Evolutionary conservation across 495 filamentous ascomycete genomes (phyloP), one percentile per base, ranked within the genome.

Genomic region (Oidiodendron maius): DNA sequence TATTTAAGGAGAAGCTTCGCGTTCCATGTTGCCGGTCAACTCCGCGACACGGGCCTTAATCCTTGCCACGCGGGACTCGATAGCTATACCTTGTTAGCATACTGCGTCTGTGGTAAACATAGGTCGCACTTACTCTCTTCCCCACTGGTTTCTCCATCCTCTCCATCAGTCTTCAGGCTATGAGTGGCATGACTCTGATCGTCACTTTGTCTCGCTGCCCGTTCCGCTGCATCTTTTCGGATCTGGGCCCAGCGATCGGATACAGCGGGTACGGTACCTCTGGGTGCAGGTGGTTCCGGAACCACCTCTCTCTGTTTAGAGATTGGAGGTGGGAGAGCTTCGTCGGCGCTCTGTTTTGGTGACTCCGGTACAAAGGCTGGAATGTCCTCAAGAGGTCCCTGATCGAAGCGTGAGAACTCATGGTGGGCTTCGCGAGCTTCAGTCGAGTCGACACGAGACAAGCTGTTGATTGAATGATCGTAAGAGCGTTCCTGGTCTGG

Each of bases 11-110:
- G n/a, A n/a, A n/a, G n/a, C n/a, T n/a, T n/a, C n/a, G n/a, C n/a
- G n/a, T n/a, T 93, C 85, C 75, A 87, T 83, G 65, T 84, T 86
- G 50, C 86, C 86, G 11, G 94, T 98, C 58, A 98, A 66, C 66
- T 95, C 88, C 38, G 93, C 93, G 39, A 98, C 94, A 28, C 93
- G 79, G 46, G 94, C 94, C 69, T 96, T 96, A 77, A 98, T 98
- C 46, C 94, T 86, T 28, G 93, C 93, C 50, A 96, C 93, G 46
- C 93, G 86, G 32, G 89, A 87, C 64, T 98, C 93, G 56, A 98
- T 96, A 22, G 89, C 88, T 94, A 50, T 9, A 56, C 20, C 39
- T n/a, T 30, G 57, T 73, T 58, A 73, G 64, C 48, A 9, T 36
- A 12, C 11, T 2, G 43, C 10, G 12, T 10, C 40, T 17, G 11